phyloP scores from a whole-genome alignment of 108 stramenopile genomes.

The Aurantiochytrium sp. region DNA sequence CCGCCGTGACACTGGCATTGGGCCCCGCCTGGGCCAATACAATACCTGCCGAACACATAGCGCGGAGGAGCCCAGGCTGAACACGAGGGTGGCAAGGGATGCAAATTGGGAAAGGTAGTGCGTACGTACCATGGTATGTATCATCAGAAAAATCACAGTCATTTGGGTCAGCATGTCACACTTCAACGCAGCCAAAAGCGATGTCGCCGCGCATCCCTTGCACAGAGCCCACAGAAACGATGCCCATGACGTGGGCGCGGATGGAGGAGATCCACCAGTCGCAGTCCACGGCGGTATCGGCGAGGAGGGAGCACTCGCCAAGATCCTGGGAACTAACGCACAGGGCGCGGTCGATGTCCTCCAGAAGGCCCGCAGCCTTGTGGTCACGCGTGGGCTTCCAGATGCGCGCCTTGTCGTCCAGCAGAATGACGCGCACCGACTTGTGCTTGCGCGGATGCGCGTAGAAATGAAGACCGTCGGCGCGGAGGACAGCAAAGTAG shows the following conservation, averaged over 20 bases:
- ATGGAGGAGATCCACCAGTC: conserved; percentile 11
- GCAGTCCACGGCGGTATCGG: conserved; percentile 1
- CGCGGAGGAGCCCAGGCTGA: no score
- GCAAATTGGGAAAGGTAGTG: background rate
- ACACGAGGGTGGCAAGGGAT: background rate
- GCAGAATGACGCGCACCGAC: background rate
- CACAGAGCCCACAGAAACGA: background rate
- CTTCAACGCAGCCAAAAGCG: background rate
- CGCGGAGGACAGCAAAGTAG: background rate
- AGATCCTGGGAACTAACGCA: background rate
- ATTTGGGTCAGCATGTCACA: no score
- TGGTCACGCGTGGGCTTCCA: background rate
- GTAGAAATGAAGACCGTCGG: background rate
- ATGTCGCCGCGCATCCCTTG: background rate
- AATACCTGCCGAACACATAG: no score
- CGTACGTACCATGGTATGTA: no score
- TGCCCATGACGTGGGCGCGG: background rate
- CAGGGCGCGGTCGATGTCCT: background rate
- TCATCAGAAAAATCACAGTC: no score
- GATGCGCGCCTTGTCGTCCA: background rate
- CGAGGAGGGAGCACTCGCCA: background rate
- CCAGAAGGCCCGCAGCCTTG: background rate
- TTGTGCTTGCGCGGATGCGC: conserved; percentile 18
- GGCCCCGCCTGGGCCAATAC: no score
- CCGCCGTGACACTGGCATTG: no score